A percentile compares a stretch with the other conserved stretches of the same genome.
These are phyloP conservation scores for Spergularia bocconei DNA, from an alignment of 148 eudicot genomes.

Conservation along the genomic window DNA sequence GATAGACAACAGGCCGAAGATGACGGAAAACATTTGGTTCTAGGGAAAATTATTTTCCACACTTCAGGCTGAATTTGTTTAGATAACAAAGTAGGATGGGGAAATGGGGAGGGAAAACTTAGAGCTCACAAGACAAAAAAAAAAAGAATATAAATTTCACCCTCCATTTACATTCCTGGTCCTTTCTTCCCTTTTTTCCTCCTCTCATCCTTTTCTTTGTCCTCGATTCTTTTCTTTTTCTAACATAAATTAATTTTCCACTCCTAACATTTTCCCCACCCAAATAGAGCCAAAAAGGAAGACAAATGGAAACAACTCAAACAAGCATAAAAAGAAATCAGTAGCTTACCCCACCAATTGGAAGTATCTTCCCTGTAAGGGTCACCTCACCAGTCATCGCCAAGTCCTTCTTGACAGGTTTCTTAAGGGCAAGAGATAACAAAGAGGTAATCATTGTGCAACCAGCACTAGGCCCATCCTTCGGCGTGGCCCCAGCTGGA, in stretches of 20 bases:
- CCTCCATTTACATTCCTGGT: no score
- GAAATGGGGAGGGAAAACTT: no score
- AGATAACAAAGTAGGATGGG: no score
- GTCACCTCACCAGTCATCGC: slow-evolving; percentile 99
- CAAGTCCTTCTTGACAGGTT: slow-evolving; percentile 78
- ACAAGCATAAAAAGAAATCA: background rate
- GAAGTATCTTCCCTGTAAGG: slow-evolving; percentile 89
- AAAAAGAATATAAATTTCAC: no score
- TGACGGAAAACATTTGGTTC: no score
- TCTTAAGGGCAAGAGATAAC: slow-evolving; percentile 80
- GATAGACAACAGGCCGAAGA: no score
- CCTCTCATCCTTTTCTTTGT: no score
- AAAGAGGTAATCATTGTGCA: slow-evolving; percentile 97
- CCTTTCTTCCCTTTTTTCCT: no score
- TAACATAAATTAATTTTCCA: background rate
- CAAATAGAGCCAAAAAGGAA: background rate
- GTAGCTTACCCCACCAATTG: slow-evolving; percentile 96
- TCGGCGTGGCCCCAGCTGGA: slow-evolving; percentile 97
- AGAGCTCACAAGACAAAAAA: no score
- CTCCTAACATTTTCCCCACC: background rate
- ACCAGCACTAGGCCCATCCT: slow-evolving; percentile 99
- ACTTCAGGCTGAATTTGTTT: no score
- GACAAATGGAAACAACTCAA: background rate
- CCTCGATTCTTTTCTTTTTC: background rate
- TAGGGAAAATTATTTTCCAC: no score